Evolutionary conservation across 2,329 filamentous ascomycete genomes (phyloP), one percentile per base, ranked within the genome.

Genomic region (Balansia obtecta): DNA sequence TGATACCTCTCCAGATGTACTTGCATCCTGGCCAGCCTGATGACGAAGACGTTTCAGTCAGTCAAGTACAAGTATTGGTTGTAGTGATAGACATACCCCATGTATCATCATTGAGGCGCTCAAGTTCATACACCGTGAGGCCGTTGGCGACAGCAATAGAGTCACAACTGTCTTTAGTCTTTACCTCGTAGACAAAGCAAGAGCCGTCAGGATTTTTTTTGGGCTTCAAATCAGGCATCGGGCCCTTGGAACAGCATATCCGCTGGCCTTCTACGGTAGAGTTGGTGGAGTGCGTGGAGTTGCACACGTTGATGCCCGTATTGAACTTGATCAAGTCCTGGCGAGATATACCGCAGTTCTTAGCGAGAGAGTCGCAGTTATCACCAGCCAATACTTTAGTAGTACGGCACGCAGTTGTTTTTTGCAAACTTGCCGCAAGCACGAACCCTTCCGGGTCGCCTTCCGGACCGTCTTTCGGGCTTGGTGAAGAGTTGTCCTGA

Each of bases 181-280:
- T 38, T 15, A 72, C 55, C 5, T 53, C 56, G 52, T 73, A 65
- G 1, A 61, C 58, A 2, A 58, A 53, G 54, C 73, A 76, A 4
- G 61, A 58, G 1, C 69, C 68, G 39, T 58, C 55, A 8, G 46
- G 34, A 20, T 53, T 41, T 34, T 50, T 46, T 42, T 55, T 40
- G 4, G 50, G 45, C 10, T 20, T 43, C 13, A 54, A 16, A 47
- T 57, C 53, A 2, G 55, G 55, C 1, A 58, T 32, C 1, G 41
- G 50, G 0, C 61, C 65, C 1, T 55, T 42, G 3, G 59, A 63
- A 52, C 69, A 72, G 57, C 68, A 73, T 5, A 71, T 62, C 15
- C 59, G 52, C 50, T 71, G 60, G 1, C 58, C 58, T 0, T 56
- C 46, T 15, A 40, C 46, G 10, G 71, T 55, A 0, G 55, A 59